A percentile compares a stretch with the other conserved stretches of the same genome.
phyloP scores from a whole-genome alignment of 257 asterid genomes.

The Ilex asprella region DNA sequence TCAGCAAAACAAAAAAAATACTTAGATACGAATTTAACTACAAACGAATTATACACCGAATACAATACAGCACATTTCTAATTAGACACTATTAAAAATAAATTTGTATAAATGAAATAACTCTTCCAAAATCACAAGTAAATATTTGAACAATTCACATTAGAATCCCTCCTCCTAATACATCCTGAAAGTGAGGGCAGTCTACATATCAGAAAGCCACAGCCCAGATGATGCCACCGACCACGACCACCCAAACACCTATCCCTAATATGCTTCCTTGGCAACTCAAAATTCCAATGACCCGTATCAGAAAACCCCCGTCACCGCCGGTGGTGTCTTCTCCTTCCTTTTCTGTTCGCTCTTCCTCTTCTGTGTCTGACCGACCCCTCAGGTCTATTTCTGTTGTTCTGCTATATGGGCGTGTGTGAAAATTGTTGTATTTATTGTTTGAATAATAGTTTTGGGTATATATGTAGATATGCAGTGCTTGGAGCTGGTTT shows the following conservation, averaged over 20 bases:
- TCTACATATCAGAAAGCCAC: no score
- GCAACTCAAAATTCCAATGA: background rate
- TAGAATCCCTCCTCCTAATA: no score
- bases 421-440: background rate
- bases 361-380: constrained; percentile 18
- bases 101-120: no score
- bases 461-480: constrained; percentile 34
- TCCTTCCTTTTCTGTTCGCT: constrained; percentile 9
- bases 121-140: no score
- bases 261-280: background rate
- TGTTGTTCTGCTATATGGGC: background rate
- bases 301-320: constrained; percentile 1
- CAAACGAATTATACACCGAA: no score
- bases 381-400: constrained; percentile 25
- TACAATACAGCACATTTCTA: no score
- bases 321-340: constrained; percentile 12
- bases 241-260: background rate
- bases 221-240: background rate
- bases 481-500: constrained; percentile 99
- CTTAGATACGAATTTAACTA: no score
- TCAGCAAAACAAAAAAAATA: no score
- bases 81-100: no score
- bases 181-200: no score
- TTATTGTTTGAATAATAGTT: background rate
- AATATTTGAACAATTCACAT: no score